Evolutionary conservation across 2,329 filamentous ascomycete species (phyloP), one percentile per base, ranked within the genome.

Genomic region (Clarireedia monteithiana): DNA sequence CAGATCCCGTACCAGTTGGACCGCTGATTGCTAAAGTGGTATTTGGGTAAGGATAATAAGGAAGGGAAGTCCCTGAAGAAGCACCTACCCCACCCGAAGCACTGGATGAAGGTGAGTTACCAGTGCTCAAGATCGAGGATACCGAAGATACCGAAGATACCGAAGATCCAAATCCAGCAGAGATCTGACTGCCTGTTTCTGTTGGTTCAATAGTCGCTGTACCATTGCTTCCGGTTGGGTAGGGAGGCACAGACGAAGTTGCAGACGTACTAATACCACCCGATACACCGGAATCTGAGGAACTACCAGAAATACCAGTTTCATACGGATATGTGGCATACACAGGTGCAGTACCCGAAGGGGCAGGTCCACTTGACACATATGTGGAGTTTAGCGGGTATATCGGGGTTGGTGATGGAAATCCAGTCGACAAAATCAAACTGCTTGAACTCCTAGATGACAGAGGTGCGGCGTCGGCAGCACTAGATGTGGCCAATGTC

Each of bases 161-260:
- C 20, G 20, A 20, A 20, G 15, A 17, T 9, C 48, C 12, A 47
- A 40, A 50, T 15, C 24, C 51, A 24, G 30, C 27, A 34, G 40
- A 17, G 17, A 30, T 26, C 9, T 17, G 17, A 24, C 30, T 47
- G 15, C 49, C 50, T 47, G 52, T 59, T 9, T 45, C 59, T 10
- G 55, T 56, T 20, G 59, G 57, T 24, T 51, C 48, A 36, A 9
- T n/a, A 12, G 40, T 34, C 4, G 34, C 30, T 12, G 39, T 50
- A n/a, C 52, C 49, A 6, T 52, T 58, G 20, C 61, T 61, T 5
- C 51, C 50, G 17, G 45, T 50, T 24, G 59, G 57, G n/a, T 56
- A 60, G 12, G 57, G 53, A 27, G 26, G 53, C n/a, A 49, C n/a
- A 39, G 58, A 52, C 10, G 42, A 46, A 45, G 42, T 26, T 5